phyloP scores from a whole-genome alignment of 108 stramenopile species.

The Aureococcus anophagefferens region DNA sequence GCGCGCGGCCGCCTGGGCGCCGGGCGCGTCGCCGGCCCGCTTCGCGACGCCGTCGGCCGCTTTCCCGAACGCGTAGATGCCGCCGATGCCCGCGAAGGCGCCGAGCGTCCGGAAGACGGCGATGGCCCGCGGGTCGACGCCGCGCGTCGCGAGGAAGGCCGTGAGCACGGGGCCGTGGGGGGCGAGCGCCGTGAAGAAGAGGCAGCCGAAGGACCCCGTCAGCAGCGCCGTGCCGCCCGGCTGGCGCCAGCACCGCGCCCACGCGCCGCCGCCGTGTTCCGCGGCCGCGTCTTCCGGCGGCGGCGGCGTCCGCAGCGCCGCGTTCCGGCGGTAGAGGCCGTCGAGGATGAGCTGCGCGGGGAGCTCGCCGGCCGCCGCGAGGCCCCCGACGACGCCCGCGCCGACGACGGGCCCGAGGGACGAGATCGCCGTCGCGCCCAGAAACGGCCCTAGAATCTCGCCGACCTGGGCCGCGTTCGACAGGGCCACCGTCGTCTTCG shows the following conservation, averaged over 20 bases:
- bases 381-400: not conserved
- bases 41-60: not conserved
- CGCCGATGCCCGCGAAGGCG: constrained; percentile 19
- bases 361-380: not conserved
- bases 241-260: constrained; percentile 18
- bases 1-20: not conserved
- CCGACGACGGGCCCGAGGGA: not conserved
- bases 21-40: not conserved
- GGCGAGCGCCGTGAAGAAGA: constrained; percentile 28
- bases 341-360: not conserved
- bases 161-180: constrained; percentile 30
- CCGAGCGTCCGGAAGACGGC: constrained; percentile 23
- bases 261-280: not conserved
- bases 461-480: not conserved
- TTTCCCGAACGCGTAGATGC: constrained; percentile 20
- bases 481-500: not conserved
- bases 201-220: constrained; percentile 17
- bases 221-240: constrained; percentile 25
- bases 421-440: not conserved
- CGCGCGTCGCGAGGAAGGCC: constrained; percentile 23
- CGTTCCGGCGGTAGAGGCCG: not conserved
- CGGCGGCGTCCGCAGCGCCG: not conserved
- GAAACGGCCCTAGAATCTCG: not conserved
- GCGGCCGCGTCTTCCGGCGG: not conserved
- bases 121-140: constrained; percentile 15